Evolutionary conservation across 495 filamentous ascomycete species (phyloP).

Genomic region (Xylaria acuta): DNA sequence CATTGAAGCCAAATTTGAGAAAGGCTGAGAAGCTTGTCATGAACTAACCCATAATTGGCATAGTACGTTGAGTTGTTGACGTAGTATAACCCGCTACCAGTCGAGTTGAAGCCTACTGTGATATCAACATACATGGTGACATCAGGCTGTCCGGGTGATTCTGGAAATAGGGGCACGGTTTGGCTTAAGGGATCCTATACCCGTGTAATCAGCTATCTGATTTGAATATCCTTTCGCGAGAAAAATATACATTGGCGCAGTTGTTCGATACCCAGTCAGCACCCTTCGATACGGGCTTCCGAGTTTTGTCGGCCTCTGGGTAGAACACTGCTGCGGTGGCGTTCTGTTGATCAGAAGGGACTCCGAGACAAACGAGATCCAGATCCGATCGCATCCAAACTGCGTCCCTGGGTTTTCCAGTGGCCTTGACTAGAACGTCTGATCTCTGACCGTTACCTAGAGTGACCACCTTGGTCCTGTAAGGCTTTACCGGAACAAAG

Average conservation of each 20-base stretch:
- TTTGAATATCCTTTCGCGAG: too few species aligned
- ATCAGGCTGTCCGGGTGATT: constrained; percentile 32
- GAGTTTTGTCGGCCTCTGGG: not conserved
- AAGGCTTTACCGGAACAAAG: constrained; percentile 59
- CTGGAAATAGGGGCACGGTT: constrained; percentile 58
- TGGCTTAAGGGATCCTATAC: constrained; percentile 52
- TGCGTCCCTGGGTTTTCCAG: constrained; percentile 36
- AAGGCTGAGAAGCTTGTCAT: too few species aligned
- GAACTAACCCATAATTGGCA: constrained; percentile 58
- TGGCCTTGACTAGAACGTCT: constrained; percentile 69
- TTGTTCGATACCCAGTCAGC: not conserved
- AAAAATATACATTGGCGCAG: constrained; percentile 32
- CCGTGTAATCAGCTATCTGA: too few species aligned
- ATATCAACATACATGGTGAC: not conserved
- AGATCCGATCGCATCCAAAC: constrained; percentile 54
- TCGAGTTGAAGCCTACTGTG: constrained; percentile 47
- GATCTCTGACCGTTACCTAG: constrained; percentile 72
- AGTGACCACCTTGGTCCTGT: constrained; percentile 51
- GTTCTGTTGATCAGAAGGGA: not conserved
- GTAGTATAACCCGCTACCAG: constrained; percentile 55
- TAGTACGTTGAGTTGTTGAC: constrained; percentile 62
- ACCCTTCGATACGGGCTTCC: not conserved
- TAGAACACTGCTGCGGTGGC: not conserved
- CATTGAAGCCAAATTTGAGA: too few species aligned
- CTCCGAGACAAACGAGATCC: not conserved